These are phyloP conservation scores for Phlebopus sp. DNA, from an alignment of 1,284 basidiomycete species.

Conservation along the genomic window DNA sequence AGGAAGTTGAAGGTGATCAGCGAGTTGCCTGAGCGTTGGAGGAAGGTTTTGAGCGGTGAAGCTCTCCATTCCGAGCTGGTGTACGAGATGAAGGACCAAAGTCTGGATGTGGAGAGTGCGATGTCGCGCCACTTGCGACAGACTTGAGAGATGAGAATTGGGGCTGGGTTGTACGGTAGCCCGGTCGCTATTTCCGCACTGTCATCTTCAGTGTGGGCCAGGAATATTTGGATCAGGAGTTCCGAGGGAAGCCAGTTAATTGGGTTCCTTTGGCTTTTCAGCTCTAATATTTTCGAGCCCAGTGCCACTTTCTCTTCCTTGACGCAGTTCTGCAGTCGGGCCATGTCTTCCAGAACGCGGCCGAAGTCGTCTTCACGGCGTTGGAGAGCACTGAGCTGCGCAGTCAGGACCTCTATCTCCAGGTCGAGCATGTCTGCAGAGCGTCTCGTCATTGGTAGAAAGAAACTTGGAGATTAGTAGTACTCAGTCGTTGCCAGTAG, in stretches of 20 bases:
- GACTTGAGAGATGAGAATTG: constrained; percentile 44
- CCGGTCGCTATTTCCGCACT: constrained; percentile 14
- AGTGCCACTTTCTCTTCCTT: constrained; percentile 31
- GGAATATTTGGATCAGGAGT: constrained; percentile 45
- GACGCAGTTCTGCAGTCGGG: constrained; percentile 35
- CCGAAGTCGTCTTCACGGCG: constrained; percentile 39
- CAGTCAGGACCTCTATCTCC: constrained; percentile 36
- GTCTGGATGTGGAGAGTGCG: constrained; percentile 36
- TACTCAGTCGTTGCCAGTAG: too few relatives aligned
- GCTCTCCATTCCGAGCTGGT: constrained; percentile 26
- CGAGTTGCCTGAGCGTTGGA: constrained; percentile 34
- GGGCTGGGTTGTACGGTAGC: constrained; percentile 29
- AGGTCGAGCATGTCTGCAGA: constrained; percentile 29
- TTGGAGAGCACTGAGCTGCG: constrained; percentile 36
- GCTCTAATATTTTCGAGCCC: constrained; percentile 27
- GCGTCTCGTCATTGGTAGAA: constrained; percentile 19
- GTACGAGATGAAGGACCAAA: constrained; percentile 44
- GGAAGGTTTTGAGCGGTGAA: constrained; percentile 29
- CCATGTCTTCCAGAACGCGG: constrained; percentile 39
- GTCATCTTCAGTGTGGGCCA: constrained; percentile 25
- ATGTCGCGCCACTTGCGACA: constrained; percentile 45
- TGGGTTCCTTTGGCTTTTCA: constrained; percentile 41
- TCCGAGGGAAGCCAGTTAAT: constrained; percentile 50
- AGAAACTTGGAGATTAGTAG: neutral
- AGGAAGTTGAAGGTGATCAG: constrained; percentile 38